Base-by-base conservation (phyloP, 2,329 filamentous ascomycete genomes). In the Arthrinium phaeospermum region DNA sequence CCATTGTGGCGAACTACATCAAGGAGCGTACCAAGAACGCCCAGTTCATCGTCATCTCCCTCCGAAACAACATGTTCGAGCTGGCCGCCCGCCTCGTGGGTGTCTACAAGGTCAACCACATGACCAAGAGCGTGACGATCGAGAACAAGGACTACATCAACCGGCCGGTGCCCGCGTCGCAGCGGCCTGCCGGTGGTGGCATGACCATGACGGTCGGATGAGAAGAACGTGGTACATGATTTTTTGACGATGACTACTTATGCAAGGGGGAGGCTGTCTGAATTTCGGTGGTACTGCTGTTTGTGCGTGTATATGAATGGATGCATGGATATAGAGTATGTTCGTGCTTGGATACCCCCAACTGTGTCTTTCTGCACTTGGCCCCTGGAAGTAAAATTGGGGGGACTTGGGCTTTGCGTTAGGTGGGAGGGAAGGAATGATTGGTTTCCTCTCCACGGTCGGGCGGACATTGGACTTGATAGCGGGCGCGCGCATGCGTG, bases 61-160 rank as follows among this genome's bases (percentile, higher is more conserved):
- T 99, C 79, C 89, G 96, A 79, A 99, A 99, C 85, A 99, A 99
- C 86, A 99, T 99, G 96, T 99, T 99, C 83, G 96, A 99, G 87
- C 91, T 99, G 75, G 96, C 97, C n/a, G 91, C 94, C 72, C 90
- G 97, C 71, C 89, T 99, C 73, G 95, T 99, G 19, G 97, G 97
- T 77, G 96, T 99, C 71, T 99, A 99, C 87, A 99, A 99, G 87
- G 96, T 99, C 81, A 98, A 97, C 84, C 96, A 99, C 83, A 99
- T 98, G 91, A 96, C 94, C 74, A 96, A 96, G 90, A 95, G 93
- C 82, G 93, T 96, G 30, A 95, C 94, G 70, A 94, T 96, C 75
- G 94, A 96, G 83, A 96, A 96, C 83, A 87, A 87, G 76, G 93
- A 96, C 83, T 96, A 92, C 80, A 93, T 93, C 76, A 76, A 71